A percentile compares a stretch with the other conserved stretches of the same genome.
These are phyloP conservation scores for Perilla frutescens DNA, from an alignment of 257 asterid genomes.

Conservation along the genomic window DNA sequence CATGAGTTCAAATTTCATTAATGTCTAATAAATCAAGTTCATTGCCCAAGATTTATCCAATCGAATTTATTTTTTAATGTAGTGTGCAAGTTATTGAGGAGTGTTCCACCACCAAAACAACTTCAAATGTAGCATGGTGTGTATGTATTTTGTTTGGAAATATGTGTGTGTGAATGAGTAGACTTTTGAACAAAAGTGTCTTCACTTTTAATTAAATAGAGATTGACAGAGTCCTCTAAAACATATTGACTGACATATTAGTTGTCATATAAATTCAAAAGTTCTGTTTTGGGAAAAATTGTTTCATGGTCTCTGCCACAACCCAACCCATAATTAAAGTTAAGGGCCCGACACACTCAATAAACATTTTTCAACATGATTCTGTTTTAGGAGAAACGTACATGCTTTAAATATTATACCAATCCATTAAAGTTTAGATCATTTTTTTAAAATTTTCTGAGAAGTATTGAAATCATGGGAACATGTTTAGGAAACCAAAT, in stretches of 20 bases:
- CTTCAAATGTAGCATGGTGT: neutral
- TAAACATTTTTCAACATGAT: neutral
- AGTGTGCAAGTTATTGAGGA: too few species aligned
- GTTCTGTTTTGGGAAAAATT: slow-evolving; percentile 3
- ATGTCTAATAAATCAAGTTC: too few species aligned
- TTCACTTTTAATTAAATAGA: slow-evolving; percentile 30
- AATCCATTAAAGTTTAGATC: neutral
- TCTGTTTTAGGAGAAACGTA: slow-evolving; percentile 4
- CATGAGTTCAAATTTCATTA: too few species aligned
- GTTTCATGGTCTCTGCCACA: slow-evolving; percentile 14
- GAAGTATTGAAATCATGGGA: too few species aligned
- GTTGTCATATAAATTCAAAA: slow-evolving; percentile 11
- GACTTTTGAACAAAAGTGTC: slow-evolving; percentile 1
- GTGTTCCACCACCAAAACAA: too few species aligned
- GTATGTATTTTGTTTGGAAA: neutral
- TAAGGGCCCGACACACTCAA: slow-evolving; percentile 3
- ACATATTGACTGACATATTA: slow-evolving; percentile 31
- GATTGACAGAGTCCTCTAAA: slow-evolving; percentile 17
- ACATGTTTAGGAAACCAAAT: too few species aligned
- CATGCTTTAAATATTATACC: neutral
- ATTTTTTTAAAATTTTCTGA: neutral
- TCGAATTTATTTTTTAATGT: too few species aligned
- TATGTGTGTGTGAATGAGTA: slow-evolving; percentile 4
- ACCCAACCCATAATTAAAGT: neutral
- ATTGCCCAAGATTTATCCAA: too few species aligned